Base-by-base conservation (phyloP, 2,329 filamentous ascomycete species). In the Aspergillus fischeri region DNA sequence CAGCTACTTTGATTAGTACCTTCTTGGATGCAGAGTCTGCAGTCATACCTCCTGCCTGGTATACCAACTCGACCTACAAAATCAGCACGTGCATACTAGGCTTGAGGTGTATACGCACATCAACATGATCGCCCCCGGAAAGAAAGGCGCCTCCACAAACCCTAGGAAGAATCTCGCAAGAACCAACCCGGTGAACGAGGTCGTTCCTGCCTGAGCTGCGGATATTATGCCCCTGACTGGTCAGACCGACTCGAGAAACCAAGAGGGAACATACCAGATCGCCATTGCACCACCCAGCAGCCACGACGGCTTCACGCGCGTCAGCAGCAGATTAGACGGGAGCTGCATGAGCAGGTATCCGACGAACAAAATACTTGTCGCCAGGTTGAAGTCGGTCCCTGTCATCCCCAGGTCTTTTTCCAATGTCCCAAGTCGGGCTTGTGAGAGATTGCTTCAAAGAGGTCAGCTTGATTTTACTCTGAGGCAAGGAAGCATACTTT, bases 81-180 rank as follows among this genome's bases (percentile, higher is more conserved):
- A 2, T 57, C 47, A 57, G 51, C 48, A 20, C 1, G 3, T 35
- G 3, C 10, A 6, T 25, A 27, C 2, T 5, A 24, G 20, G 1
- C 6, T 4, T 6, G 6, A 10, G 10, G 6, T 21, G 6, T 9
- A 11, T 3, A 52, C 59, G 50, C 52, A 68, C 50, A 88, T 78
- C 49, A 88, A 81, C 54, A 87, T 77, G 6, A 88, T 77, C 0
- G 83, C 83, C 44, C 86, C 86, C 0, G 86, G 86, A 14, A 87
- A 75, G 70, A 87, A 87, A 0, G 73, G 74, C 1, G 70, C 71
- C 51, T 75, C 72, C 3, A 71, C 65, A 51, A 74, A 68, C 27
- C 72, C 72, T 1, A 79, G 69, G 47, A 78, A 70, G 57, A 79
- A 75, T 1, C 79, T 68, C 4, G 73, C 67, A 2, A 73, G 70